A percentile compares a stretch with the other conserved stretches of the same genome.
phyloP scores from a whole-genome alignment of 768 basidiomycete species.

The Rhodotorula paludigena region DNA sequence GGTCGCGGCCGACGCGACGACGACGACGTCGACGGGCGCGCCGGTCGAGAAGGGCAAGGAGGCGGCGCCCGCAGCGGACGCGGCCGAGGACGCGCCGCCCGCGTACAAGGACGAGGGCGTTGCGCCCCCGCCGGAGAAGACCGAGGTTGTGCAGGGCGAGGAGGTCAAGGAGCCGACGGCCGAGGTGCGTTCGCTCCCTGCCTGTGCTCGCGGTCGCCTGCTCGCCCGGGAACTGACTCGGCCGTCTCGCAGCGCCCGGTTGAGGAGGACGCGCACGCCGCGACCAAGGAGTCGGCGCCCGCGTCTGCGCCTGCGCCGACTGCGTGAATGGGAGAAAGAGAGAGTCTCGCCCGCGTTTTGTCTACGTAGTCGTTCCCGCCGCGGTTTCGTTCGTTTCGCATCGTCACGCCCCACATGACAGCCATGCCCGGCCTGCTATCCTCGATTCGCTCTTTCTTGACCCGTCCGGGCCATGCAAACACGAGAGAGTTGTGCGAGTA shows the following conservation, averaged over 20 bases:
- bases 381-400: no score
- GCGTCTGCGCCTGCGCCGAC: slow-evolving; percentile 9
- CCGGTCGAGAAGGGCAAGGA: slow-evolving; percentile 36
- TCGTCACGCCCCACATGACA: no score
- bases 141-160: slow-evolving; percentile 27
- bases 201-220: neutral
- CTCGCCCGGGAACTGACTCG: neutral
- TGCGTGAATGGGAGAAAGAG: no score
- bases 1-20: slow-evolving; percentile 29
- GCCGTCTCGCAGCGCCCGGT: slow-evolving; percentile 5
- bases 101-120: slow-evolving; percentile 31
- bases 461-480: no score
- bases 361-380: no score
- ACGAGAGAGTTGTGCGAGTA: no score
- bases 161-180: slow-evolving; percentile 29
- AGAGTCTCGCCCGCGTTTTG: no score
- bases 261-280: slow-evolving; percentile 29
- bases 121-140: slow-evolving; percentile 31
- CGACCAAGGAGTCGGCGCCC: slow-evolving; percentile 21
- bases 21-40: slow-evolving; percentile 26
- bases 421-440: no score
- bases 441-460: no score
- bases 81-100: slow-evolving; percentile 17
- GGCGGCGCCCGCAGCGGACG: slow-evolving; percentile 10
- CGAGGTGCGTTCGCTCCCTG: slow-evolving; percentile 8